Percentiles rank a stretch among this genome's conserved stretches.
phyloP scores from a whole-genome alignment of 164 flowering plant species.

The Saururus chinensis region DNA sequence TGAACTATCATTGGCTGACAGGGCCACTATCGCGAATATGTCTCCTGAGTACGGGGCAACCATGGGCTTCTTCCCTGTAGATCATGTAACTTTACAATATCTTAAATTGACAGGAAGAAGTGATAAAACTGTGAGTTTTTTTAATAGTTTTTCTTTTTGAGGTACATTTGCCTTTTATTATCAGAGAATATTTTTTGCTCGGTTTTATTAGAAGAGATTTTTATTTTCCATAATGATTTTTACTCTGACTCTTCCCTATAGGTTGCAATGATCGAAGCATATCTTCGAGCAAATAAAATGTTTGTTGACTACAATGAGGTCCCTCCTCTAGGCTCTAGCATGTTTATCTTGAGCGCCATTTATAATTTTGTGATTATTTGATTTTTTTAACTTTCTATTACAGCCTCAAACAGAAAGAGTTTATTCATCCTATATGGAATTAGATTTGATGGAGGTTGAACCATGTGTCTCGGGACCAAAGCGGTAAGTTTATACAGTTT shows the following conservation, averaged over 20 bases:
- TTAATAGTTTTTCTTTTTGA: not conserved
- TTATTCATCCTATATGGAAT: slow-evolving; percentile 57
- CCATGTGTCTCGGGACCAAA: slow-evolving; percentile 87
- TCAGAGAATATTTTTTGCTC: too few species aligned
- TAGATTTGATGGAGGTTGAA: slow-evolving; percentile 60
- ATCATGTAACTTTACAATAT: slow-evolving; percentile 76
- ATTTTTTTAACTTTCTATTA: slow-evolving; percentile 1
- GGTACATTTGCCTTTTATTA: too few species aligned
- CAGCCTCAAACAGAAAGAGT: slow-evolving; percentile 64
- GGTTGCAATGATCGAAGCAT: slow-evolving; percentile 74
- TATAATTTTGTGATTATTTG: not conserved
- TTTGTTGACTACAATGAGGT: slow-evolving; percentile 85
- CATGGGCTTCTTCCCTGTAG: slow-evolving; percentile 95
- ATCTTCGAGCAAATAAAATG: slow-evolving; percentile 76
- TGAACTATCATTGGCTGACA: slow-evolving; percentile 67
- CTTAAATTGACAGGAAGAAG: slow-evolving; percentile 81
- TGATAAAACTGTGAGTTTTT: slow-evolving; percentile 60
- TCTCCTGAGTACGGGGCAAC: slow-evolving; percentile 91
- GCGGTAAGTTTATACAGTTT: slow-evolving; percentile 19
- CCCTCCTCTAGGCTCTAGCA: slow-evolving; percentile 7
- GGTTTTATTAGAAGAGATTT: too few species aligned
- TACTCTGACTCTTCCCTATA: slow-evolving; percentile 7
- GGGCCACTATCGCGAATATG: slow-evolving; percentile 84
- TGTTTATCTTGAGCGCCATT: not conserved
- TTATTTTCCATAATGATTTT: not conserved